Conservation (phyloP, 768 basidiomycete genomes). For the Gymnopilus junonius region DNA sequence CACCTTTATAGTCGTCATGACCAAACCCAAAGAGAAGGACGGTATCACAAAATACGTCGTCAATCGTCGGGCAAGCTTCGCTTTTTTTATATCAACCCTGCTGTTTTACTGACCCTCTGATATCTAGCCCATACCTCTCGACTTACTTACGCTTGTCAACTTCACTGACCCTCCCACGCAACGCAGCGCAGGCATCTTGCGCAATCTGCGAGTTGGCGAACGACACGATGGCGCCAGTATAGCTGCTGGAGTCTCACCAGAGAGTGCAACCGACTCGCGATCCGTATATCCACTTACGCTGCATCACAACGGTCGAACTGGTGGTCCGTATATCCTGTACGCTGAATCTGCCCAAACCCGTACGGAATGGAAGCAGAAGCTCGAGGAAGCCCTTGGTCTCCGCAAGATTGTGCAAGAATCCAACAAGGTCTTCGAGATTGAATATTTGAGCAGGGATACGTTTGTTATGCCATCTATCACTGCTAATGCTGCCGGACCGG, state of each 20-base stretch:
- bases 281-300: conserved; percentile 88
- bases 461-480: conserved; percentile 78
- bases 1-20: conserved; percentile 76
- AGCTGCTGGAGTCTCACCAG: conserved; percentile 33
- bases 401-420: conserved; percentile 89
- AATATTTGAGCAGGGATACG: conserved; percentile 86
- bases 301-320: conserved; percentile 86
- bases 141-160: conserved; percentile 83
- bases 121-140: conserved; percentile 86
- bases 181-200: conserved; percentile 73
- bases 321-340: conserved; percentile 86
- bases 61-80: conserved; percentile 67
- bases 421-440: conserved; percentile 93
- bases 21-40: conserved; percentile 82
- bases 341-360: conserved; percentile 80
- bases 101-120: conserved; percentile 11
- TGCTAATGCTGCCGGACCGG: conserved; percentile 46
- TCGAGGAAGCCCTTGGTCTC: conserved; percentile 86
- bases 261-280: conserved; percentile 63
- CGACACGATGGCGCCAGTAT: conserved; percentile 30
- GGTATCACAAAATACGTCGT: conserved; percentile 78
- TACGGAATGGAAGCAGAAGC: conserved; percentile 86
- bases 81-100: background rate
- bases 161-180: conserved; percentile 83
- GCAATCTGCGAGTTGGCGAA: conserved; percentile 55